Percentiles rank a stretch among this genome's conserved stretches.
Evolutionary conservation across 2,329 filamentous ascomycete species (phyloP).

Genomic region (Sphaerostilbella broomeana): DNA sequence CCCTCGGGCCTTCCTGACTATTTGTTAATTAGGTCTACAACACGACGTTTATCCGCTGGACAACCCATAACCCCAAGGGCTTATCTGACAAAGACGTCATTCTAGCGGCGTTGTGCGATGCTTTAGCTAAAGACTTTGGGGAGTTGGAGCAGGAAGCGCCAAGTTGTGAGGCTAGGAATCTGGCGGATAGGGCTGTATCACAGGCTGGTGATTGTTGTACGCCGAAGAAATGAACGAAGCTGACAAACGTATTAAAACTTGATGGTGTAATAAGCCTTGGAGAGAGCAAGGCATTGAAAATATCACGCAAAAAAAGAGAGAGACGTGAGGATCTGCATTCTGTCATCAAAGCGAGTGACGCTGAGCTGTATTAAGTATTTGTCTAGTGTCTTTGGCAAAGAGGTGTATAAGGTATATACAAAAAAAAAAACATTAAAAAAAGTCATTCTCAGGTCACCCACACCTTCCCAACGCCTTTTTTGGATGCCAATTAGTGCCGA

Average conservation of each 20-base stretch:
- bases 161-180: constrained; percentile 32
- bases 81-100: constrained; percentile 57
- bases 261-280: too few species aligned
- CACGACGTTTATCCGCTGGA: constrained; percentile 65
- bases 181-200: constrained; percentile 41
- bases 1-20: too few species aligned
- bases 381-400: constrained; percentile 22
- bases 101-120: constrained; percentile 58
- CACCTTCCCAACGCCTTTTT: constrained; percentile 12
- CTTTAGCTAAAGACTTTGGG: constrained; percentile 49
- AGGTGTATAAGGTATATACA: constrained; percentile 3
- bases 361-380: constrained; percentile 27
- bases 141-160: constrained; percentile 37
- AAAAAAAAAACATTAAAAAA: constrained; percentile 12
- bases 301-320: too few species aligned
- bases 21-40: constrained; percentile 71
- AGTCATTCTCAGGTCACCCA: constrained; percentile 11
- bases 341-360: constrained; percentile 25
- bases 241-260: too few species aligned
- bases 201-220: constrained; percentile 49
- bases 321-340: too few species aligned
- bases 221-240: too few species aligned
- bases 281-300: too few species aligned
- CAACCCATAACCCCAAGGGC: constrained; percentile 60
- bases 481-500: constrained; percentile 11